Percentiles rank a stretch among this genome's conserved stretches.
Conservation (phyloP, 2,329 filamentous ascomycete genomes). For the Pestalotiopsis sp. region DNA sequence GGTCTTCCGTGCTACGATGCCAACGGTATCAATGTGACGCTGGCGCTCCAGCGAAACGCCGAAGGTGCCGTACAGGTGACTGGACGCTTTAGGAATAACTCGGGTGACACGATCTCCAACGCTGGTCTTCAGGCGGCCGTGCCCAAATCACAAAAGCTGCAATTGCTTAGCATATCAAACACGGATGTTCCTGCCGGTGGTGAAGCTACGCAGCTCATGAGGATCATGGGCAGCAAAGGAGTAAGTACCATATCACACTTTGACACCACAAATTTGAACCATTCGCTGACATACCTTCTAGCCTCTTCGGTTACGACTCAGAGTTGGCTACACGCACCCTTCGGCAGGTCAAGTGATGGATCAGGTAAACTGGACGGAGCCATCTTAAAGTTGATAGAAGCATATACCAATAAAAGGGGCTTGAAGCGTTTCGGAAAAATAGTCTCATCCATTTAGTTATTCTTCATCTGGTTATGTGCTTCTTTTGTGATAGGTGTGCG, state of each 20-base stretch:
- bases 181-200: slow-evolving; percentile 74
- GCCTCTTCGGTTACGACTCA: slow-evolving; percentile 83
- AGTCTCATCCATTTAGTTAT: not conserved
- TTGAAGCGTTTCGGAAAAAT: not conserved
- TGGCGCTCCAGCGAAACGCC: slow-evolving; percentile 82
- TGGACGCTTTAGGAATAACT: slow-evolving; percentile 81
- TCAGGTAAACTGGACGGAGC: slow-evolving; percentile 96
- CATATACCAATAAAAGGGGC: slow-evolving; percentile 21
- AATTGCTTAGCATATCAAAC: slow-evolving; percentile 86
- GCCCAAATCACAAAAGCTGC: slow-evolving; percentile 92
- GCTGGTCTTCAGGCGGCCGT: slow-evolving; percentile 93
- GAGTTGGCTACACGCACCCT: slow-evolving; percentile 78
- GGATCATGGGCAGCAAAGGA: slow-evolving; percentile 80
- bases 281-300: slow-evolving; percentile 38
- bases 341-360: slow-evolving; percentile 75
- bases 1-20: slow-evolving; percentile 80
- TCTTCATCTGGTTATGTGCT: not conserved
- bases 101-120: slow-evolving; percentile 64
- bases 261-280: slow-evolving; percentile 3
- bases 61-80: slow-evolving; percentile 80
- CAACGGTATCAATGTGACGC: slow-evolving; percentile 79
- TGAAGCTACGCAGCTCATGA: slow-evolving; percentile 90
- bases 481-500: not conserved
- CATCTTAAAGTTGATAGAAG: slow-evolving; percentile 39
- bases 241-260: slow-evolving; percentile 62